Base-by-base conservation (phyloP, 202 grass and related monocot genomes). In the Saccharum hybrid region DNA sequence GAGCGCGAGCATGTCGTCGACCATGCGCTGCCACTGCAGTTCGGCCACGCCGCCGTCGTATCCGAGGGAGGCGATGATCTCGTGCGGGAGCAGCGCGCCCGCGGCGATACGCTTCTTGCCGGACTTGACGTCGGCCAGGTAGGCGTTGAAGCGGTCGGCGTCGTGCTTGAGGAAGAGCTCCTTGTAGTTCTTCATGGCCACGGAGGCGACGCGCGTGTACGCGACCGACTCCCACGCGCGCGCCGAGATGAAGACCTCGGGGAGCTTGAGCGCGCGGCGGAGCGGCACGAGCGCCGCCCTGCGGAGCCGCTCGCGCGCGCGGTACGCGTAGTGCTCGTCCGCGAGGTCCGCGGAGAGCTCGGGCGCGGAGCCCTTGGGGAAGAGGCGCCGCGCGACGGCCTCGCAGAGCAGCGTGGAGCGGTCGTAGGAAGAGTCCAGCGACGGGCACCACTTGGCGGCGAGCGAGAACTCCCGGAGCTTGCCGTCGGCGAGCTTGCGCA, bases 121-220 rank as follows among this genome's bases (percentile, higher is more conserved):
- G 33, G 68, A 74, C 56, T 90, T 90, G 30, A 94, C 90, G 51
- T 91, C 72, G 30, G 63, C 74, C 2, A 97, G 87, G 80, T 93
- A 97, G 49, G 79, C 18, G 74, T 82, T 71, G 71, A 97, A 97
- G 62, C 95, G 90, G 8, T 54, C 68, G 8, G 54, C 51, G 64
- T 97, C 89, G 72, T 87, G 83, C 65, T 90, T 84, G 51, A 69
- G 62, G 79, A 93, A 93, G 59, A 86, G 69, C 4, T 84, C 60
- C 71, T 87, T 94, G 81, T 94, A 94, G 81, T 88, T 91, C 38
- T 89, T 94, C 94, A 97, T 97, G 31, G 94, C 90, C 36, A 97
- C 90, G 41, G 91, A 97, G 15, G 91, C 88, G 3, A 92, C 88
- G 79, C 87, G 91, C 48, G 80, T 78, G 91, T 97, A 94, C 15